phyloP scores from a whole-genome alignment of 768 basidiomycete species.

The Pleurotus salmoneostramineus region DNA sequence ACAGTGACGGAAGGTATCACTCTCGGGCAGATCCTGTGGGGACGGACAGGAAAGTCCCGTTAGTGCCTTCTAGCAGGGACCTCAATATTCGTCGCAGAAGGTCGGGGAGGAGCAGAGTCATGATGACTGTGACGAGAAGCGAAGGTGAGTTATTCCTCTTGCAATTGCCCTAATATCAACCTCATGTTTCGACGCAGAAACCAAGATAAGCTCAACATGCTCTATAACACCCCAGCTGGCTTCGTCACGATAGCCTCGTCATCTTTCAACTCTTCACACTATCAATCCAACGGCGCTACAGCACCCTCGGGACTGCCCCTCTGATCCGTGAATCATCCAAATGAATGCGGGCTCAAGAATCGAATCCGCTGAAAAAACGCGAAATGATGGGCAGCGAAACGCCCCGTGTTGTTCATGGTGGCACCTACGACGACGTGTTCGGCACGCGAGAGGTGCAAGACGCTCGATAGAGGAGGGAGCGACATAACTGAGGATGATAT shows the following conservation, averaged over 20 bases:
- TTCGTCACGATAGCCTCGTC: slow-evolving; percentile 23
- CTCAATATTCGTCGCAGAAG: slow-evolving; percentile 54
- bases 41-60: slow-evolving; percentile 66
- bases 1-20: slow-evolving; percentile 44
- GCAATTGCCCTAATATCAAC: not conserved
- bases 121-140: slow-evolving; percentile 28
- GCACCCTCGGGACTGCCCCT: slow-evolving; percentile 27
- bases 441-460: not conserved
- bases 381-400: not conserved
- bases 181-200: slow-evolving; percentile 31
- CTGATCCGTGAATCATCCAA: not conserved
- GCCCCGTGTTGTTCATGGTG: not conserved
- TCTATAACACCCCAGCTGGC: slow-evolving; percentile 68
- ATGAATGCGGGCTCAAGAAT: not conserved
- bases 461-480: not conserved
- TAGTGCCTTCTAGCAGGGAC: slow-evolving; percentile 75
- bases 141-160: slow-evolving; percentile 24
- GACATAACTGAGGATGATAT: not conserved
- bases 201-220: slow-evolving; percentile 59
- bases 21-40: slow-evolving; percentile 43
- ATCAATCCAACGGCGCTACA: not conserved
- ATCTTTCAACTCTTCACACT: slow-evolving; percentile 17
- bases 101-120: slow-evolving; percentile 18
- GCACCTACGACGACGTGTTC: not conserved
- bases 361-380: not conserved